Base-by-base conservation (phyloP, 805 yeast species). In the Lipomyces chichibuensis region DNA sequence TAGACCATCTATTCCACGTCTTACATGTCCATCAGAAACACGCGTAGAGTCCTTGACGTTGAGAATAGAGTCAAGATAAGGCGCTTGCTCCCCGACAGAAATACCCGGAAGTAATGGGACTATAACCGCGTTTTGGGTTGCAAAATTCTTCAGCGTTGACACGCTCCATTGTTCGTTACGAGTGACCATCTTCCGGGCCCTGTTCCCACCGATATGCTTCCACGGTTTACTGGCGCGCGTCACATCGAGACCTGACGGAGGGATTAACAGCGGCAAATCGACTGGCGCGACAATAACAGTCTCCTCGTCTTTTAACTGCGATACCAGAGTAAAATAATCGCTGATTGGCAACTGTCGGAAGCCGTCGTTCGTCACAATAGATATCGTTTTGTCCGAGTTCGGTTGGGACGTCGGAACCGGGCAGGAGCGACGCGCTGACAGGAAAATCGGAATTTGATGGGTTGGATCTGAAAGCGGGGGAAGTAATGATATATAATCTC, bases 281-380 rank as follows among this genome's bases (percentile, higher is more conserved):
- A 63, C 55, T 2, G 80, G 80, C 2, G 77, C 72, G 1, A 80
- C 58, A 23, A 80, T 71, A n/a, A 80, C 57, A 27, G 79, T 80
- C 1, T 80, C 75, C 29, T 63, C 63, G 56, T 68, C 69, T 5
- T 53, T n/a, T 14, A 78, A 57, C 27, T 67, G 65, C 9, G 53
- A 43, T 32, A 71, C 73, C 27, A 76, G 64, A 55, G 67, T 67
- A 39, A 68, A 60, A 37, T 74, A 70, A 6, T 69, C 70, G 9
- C 65, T 60, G 17, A 80, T 60, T 1, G 74, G 69, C 52, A 78
- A 67, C 29, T 74, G 69, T 49, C 73, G 71, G 51, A 75, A 69
- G 17, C 84, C 84, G 58, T 79, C 81, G 13, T 75, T 65, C 1
- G 83, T 80, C 69, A 73, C 73, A 32, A 81, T 70, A 6, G 77